Evolutionary conservation across 1,284 basidiomycete species (phyloP).

Genomic region (Chondrostereum purpureum): DNA sequence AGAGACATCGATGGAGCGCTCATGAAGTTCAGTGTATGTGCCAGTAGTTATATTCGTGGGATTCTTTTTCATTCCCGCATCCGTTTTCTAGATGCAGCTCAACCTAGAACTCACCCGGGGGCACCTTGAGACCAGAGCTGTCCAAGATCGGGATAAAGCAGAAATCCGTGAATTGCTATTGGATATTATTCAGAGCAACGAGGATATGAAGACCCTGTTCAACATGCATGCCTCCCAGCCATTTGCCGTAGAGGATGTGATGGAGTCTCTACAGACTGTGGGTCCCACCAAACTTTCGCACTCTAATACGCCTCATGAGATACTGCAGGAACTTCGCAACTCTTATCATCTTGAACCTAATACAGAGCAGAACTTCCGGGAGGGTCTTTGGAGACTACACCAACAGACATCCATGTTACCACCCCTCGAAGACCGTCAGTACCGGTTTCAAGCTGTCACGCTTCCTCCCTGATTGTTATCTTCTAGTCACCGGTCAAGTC

Average conservation of each 20-base stretch:
- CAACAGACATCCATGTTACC: conserved; percentile 29
- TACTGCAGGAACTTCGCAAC: conserved; percentile 30
- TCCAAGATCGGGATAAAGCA: conserved; percentile 27
- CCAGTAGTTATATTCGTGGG: neutral
- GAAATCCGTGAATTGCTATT: conserved; percentile 34
- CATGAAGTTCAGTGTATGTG: conserved; percentile 28
- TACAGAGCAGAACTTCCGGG: conserved; percentile 27
- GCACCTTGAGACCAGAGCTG: conserved; percentile 19
- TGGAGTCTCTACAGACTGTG: conserved; percentile 36
- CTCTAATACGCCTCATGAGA: too few species aligned
- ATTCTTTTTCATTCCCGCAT: neutral
- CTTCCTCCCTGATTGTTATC: neutral
- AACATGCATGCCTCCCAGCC: conserved; percentile 21
- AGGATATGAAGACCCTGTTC: conserved; percentile 25
- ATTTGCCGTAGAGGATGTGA: conserved; percentile 28
- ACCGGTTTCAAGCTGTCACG: too few species aligned
- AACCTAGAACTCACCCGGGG: conserved; percentile 23
- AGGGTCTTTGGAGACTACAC: conserved; percentile 31
- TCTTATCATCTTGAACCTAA: conserved; percentile 23
- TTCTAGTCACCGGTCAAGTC: conserved; percentile 36
- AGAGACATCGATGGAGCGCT: conserved; percentile 30
- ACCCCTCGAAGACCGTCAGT: conserved; percentile 34
- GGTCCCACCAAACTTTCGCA: too few species aligned
- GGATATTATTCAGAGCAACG: conserved; percentile 24
- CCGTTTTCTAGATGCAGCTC: conserved; percentile 20